Evolutionary conservation across 202 grass and related monocot genomes (phyloP), one percentile per base, ranked within the genome.

Genomic region (Setaria viridis): DNA sequence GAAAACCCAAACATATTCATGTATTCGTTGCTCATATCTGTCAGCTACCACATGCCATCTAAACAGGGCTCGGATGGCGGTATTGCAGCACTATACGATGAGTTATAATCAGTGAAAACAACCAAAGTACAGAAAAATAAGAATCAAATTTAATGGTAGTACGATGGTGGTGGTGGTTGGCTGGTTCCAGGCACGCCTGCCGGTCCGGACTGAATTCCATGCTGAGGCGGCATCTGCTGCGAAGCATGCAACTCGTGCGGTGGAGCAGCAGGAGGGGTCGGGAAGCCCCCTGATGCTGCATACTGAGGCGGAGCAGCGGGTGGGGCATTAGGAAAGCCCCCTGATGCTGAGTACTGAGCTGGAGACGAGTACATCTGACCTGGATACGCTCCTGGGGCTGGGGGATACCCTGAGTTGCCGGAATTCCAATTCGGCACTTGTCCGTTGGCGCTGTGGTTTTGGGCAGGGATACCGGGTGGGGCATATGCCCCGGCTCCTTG

Each of bases 371-470:
- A 95, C 81, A 91, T 78, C 67, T 95, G 90, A 33, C 85, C 59
- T 39, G 79, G 88, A 77, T 88, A 95, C 53, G 78, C 57, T 77
- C 89, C 87, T 46, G 81, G 80, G 55, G 75, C 72, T 87, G 66
- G 73, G 21, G 87, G 19, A 60, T 88, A 86, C n/a, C 54, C 73
- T 62, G 76, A 62, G 66, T 87, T 92, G 67, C 88, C 75, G 0
- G 86, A 83, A 85, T 90, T 91, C 93, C 93, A 95, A 63, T 87
- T 82, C 37, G 78, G 86, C 48, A 68, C 32, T 71, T 83, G 87
- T 32, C 91, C 85, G 0, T 84, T 81, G 14, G 66, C 17, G 29
- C 12, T 35, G 60, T 89, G 79, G 73, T 67, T 72, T 89, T 83
- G 89, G 70, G 83, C 53, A 57, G 72, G 30, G 57, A 46, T 49